Evolutionary conservation across 768 basidiomycete genomes (phyloP).

Genomic region (Boletus vermiculosoides): DNA sequence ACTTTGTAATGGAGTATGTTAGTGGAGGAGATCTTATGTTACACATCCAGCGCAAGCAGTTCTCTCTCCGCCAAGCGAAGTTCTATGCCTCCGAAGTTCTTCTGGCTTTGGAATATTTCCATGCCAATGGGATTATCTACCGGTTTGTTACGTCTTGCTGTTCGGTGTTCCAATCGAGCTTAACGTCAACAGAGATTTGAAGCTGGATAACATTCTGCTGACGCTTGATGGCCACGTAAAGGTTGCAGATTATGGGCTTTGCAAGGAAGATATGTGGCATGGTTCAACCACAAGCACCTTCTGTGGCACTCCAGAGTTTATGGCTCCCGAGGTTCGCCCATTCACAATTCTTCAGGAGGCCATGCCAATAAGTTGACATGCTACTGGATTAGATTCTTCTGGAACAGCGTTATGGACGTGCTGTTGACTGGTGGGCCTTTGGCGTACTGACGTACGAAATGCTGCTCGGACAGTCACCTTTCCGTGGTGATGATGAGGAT

Average conservation of each 20-base stretch:
- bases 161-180: neutral
- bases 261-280: slow-evolving; percentile 99
- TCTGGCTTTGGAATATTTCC: slow-evolving; percentile 96
- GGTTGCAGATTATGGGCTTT: slow-evolving; percentile 98
- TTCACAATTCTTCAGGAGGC: neutral
- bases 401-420: slow-evolving; percentile 98
- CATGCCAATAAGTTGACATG: neutral
- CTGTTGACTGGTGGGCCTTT: slow-evolving; percentile 99
- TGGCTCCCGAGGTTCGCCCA: slow-evolving; percentile 92
- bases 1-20: slow-evolving; percentile 99
- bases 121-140: slow-evolving; percentile 98
- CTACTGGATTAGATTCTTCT: slow-evolving; percentile 72
- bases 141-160: slow-evolving; percentile 53
- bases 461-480: slow-evolving; percentile 97
- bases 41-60: slow-evolving; percentile 98
- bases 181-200: slow-evolving; percentile 72
- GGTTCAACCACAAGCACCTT: slow-evolving; percentile 97
- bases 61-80: slow-evolving; percentile 97
- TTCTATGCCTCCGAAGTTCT: slow-evolving; percentile 98
- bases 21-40: slow-evolving; percentile 99
- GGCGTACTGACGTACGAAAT: slow-evolving; percentile 99
- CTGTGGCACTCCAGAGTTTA: slow-evolving; percentile 99
- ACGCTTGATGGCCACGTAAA: slow-evolving; percentile 98
- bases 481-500: slow-evolving; percentile 98
- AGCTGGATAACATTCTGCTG: slow-evolving; percentile 95